Percentiles rank a stretch among this genome's conserved stretches.
Evolutionary conservation across 345 rosid genomes (phyloP).

Genomic region (Xanthoceras sorbifolium): DNA sequence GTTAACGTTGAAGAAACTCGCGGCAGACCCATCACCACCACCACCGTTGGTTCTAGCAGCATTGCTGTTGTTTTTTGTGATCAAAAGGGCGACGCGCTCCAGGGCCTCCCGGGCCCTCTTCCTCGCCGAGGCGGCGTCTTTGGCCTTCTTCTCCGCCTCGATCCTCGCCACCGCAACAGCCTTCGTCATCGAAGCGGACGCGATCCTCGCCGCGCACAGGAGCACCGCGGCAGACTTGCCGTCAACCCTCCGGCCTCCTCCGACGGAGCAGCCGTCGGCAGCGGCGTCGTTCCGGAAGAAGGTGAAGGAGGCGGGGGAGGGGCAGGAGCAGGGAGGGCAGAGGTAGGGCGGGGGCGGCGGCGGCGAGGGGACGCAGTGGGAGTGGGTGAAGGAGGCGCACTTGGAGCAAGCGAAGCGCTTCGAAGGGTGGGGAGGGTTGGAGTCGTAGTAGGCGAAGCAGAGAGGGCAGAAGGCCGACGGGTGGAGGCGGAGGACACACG

Average conservation of each 20-base stretch:
- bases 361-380: slow-evolving; percentile 51
- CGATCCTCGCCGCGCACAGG: slow-evolving; percentile 64
- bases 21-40: neutral
- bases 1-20: neutral
- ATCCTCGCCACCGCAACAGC: slow-evolving; percentile 38
- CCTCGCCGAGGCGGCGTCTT: slow-evolving; percentile 61
- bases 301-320: slow-evolving; percentile 48
- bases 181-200: slow-evolving; percentile 54
- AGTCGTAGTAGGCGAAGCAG: slow-evolving; percentile 63
- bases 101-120: slow-evolving; percentile 76
- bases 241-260: slow-evolving; percentile 32
- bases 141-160: slow-evolving; percentile 58
- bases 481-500: slow-evolving; percentile 71
- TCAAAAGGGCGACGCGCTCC: slow-evolving; percentile 39
- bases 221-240: slow-evolving; percentile 42
- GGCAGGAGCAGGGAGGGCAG: slow-evolving; percentile 57
- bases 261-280: neutral
- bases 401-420: slow-evolving; percentile 57
- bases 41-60: neutral
- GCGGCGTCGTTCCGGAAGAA: neutral
- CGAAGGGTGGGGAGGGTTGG: slow-evolving; percentile 47
- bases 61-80: slow-evolving; percentile 8
- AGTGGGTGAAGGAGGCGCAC: slow-evolving; percentile 63
- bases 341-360: slow-evolving; percentile 36
- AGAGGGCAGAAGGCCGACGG: slow-evolving; percentile 65